A percentile compares a stretch with the other conserved stretches of the same genome.
Evolutionary conservation across 176 grass and related monocot genomes (phyloP).

Genomic region (Pharus latifolius): DNA sequence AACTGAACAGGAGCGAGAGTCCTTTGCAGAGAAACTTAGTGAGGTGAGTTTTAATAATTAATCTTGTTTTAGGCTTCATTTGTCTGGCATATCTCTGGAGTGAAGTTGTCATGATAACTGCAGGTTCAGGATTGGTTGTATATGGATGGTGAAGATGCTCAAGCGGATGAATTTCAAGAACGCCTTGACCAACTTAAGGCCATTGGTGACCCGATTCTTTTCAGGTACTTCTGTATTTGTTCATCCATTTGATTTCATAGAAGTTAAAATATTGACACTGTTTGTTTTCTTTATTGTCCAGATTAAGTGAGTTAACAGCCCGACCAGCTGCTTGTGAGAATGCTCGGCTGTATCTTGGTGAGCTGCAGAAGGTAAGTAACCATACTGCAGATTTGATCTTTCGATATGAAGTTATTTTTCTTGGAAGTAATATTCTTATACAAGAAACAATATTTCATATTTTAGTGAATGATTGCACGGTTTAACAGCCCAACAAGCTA

Average conservation of each 20-base stretch:
- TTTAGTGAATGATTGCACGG: too few species aligned
- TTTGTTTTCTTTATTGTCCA: slow-evolving; percentile 23
- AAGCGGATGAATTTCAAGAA: slow-evolving; percentile 87
- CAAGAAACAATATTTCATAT: too few species aligned
- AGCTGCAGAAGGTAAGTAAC: slow-evolving; percentile 77
- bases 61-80: neutral
- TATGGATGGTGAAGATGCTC: slow-evolving; percentile 95
- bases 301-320: slow-evolving; percentile 77
- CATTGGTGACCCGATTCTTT: slow-evolving; percentile 87
- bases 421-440: too few species aligned
- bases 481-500: too few species aligned
- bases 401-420: neutral
- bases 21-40: slow-evolving; percentile 69
- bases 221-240: slow-evolving; percentile 48
- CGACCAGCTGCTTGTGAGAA: slow-evolving; percentile 66
- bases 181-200: slow-evolving; percentile 74
- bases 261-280: neutral
- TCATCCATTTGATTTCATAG: neutral
- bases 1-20: slow-evolving; percentile 79
- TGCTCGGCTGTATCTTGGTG: slow-evolving; percentile 64
- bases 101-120: slow-evolving; percentile 10
- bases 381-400: neutral
- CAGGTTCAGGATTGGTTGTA: slow-evolving; percentile 99
- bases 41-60: slow-evolving; percentile 44
- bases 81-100: slow-evolving; percentile 1